A percentile compares a stretch with the other conserved stretches of the same genome.
These are phyloP conservation scores for Ajuga chamaepitys DNA, from an alignment of 257 asterid species.

Conservation along the genomic window DNA sequence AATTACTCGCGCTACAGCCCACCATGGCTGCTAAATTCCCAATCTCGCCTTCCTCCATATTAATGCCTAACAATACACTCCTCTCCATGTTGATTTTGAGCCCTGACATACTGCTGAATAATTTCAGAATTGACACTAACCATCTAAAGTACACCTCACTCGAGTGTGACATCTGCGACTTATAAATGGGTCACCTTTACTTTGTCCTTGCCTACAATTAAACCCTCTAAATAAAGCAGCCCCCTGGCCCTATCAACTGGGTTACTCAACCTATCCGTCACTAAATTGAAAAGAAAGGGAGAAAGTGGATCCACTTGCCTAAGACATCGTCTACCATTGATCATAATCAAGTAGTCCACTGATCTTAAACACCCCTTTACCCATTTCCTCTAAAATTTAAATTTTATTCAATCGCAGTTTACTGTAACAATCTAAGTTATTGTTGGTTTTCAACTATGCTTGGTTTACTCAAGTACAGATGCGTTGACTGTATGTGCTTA, in stretches of 20 bases:
- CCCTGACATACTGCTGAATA: too few species aligned
- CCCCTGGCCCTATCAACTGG: too few species aligned
- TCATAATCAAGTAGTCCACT: background rate
- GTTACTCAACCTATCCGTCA: background rate
- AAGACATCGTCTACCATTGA: background rate
- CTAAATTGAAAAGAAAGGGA: background rate
- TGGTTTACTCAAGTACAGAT: background rate
- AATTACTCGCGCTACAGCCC: too few species aligned
- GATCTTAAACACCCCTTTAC: background rate
- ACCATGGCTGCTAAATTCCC: too few species aligned
- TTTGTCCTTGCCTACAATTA: background rate
- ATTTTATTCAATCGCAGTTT: background rate
- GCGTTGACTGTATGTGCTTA: background rate
- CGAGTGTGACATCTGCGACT: too few species aligned
- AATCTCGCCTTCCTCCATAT: too few species aligned
- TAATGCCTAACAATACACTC: too few species aligned
- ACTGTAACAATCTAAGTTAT: constrained; percentile 5
- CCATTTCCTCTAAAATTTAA: background rate
- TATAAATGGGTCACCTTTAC: too few species aligned
- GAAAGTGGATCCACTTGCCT: background rate
- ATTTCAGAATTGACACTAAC: too few species aligned
- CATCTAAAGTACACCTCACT: too few species aligned
- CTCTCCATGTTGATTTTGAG: too few species aligned
- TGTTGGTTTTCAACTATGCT: background rate
- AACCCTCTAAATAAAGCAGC: too few species aligned